These are phyloP conservation scores for Aspergillus sp. DNA, from an alignment of 2,329 filamentous ascomycete genomes.

Conservation along the genomic window DNA sequence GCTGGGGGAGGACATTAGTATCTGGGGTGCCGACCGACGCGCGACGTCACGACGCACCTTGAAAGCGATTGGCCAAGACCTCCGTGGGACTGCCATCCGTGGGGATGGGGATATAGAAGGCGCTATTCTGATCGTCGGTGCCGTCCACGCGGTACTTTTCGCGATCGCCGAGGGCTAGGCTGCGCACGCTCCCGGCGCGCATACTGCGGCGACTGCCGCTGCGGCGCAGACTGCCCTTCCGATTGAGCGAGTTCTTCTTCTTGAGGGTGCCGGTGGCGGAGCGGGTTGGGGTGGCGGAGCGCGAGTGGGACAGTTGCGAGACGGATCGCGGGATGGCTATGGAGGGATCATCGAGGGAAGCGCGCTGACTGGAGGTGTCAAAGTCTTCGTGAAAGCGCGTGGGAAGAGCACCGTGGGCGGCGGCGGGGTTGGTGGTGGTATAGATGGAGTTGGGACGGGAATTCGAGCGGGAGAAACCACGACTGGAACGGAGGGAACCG, in stretches of 20 bases:
- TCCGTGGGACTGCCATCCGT: slow-evolving; percentile 87
- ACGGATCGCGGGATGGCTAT: slow-evolving; percentile 36
- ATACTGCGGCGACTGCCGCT: slow-evolving; percentile 78
- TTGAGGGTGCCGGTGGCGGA: slow-evolving; percentile 75
- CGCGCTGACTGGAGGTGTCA: slow-evolving; percentile 34
- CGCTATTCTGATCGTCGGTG: slow-evolving; percentile 70
- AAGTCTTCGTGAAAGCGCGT: slow-evolving; percentile 42
- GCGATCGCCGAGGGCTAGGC: slow-evolving; percentile 69
- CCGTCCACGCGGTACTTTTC: slow-evolving; percentile 46
- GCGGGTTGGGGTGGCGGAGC: slow-evolving; percentile 44
- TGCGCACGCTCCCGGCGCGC: slow-evolving; percentile 82
- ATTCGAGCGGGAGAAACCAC: slow-evolving; percentile 30
- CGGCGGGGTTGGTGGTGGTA: slow-evolving; percentile 34
- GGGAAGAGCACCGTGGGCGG: slow-evolving; percentile 29
- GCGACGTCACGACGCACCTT: slow-evolving; percentile 62
- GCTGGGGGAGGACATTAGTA: slow-evolving; percentile 51
- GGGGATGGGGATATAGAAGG: slow-evolving; percentile 86
- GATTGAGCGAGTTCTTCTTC: slow-evolving; percentile 79
- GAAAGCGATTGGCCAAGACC: slow-evolving; percentile 79
- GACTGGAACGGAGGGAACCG: slow-evolving; percentile 30
- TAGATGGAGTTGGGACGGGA: slow-evolving; percentile 43
- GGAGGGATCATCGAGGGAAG: slow-evolving; percentile 32
- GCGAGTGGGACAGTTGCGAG: slow-evolving; percentile 43
- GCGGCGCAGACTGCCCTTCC: slow-evolving; percentile 71
- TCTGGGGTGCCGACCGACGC: neutral